Evolutionary conservation across 208 protist species (phyloP), one percentile per base, ranked within the genome.

Genomic region (Vickermania ingenoplastis): DNA sequence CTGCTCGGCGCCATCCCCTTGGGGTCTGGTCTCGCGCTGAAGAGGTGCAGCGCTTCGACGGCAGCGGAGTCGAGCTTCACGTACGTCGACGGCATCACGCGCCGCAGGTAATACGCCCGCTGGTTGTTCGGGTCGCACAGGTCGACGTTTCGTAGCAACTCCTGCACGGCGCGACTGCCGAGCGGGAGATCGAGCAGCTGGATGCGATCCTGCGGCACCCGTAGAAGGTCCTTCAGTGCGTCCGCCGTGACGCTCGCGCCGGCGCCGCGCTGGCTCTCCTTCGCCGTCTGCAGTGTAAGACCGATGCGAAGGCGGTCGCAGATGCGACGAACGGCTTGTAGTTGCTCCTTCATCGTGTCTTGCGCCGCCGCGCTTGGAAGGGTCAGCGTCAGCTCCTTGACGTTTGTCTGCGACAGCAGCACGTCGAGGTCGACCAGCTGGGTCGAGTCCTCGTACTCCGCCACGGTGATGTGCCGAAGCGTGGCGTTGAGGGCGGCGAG

Each of bases 61-160:
- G 92, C 96, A 14, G 92, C 89, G 17, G 74, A 77, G 75, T 98
- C 97, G 1, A 99, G 75, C 60, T 87, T 86, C 92, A 98, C 87
- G 66, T 91, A 98, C 26, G 86, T 89, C 28, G 83, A 85, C 1
- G 88, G 83, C 3, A 81, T 68, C 30, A 79, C 77, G 67, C 77
- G 88, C 36, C 75, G 75, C 31, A 94, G 65, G 58, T 94, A 91
- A 66, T 84, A 94, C 41, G 82, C 73, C 59, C 67, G 72, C 26
- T 81, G 83, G 64, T 91, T 91, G 22, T 61, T 73, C 5, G 61
- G 59, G 50, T 94, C 83, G 57, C 86, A 65, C n/a, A 71, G 59
- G 57, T 94, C 83, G 41, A 94, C 60, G 50, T 69, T 5, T 52
- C 52, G 21, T 2, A 94, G 41, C n/a, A 92, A 61, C 49, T 79